Base-by-base conservation (phyloP, 257 asterid genomes). In the Echium plantagineum region DNA sequence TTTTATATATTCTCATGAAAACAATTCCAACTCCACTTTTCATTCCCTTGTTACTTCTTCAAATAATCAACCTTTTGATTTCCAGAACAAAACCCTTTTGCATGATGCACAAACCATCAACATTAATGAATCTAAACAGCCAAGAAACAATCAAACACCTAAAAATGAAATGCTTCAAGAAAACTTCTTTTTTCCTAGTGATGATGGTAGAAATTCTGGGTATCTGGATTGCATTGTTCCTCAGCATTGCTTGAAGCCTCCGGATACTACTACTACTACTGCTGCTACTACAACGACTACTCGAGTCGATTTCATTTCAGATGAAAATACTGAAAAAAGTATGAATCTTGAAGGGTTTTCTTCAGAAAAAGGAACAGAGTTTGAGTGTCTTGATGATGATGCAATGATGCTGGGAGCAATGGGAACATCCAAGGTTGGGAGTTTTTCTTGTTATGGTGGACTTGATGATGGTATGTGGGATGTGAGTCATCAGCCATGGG, bases 141-240 rank as follows among this genome's bases (percentile, higher is more conserved):
- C 21, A 1, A 24, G 59, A 9, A 3, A n/a, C 17, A 7, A 64
- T 5, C n/a, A 18, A 7, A 49, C 10, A 3, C 15, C 22, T 5
- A 74, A 69, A 66, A 64, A 75, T 17, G 48, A 77, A 64, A 58
- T 69, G 47, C 66, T 74, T 15, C 58, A 55, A 58, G 75, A 61
- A 22, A 72, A 68, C 24, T 58, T 72, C 30, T 82, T 83, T 55
- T 61, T 79, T 52, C 66, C 73, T 18, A 58, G 26, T 57, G 28
- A 56, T 35, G 81, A 70, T 42, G 13, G 10, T 51, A 57, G 70
- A 1, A 82, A 86, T 32, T 93, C 98, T 2, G 98, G 98, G 5
- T 93, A 89, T 63, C 71, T 93, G 72, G 96, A 84, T 56, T 82
- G 97, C 80, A 84, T 93, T 1, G 96, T 93, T 19, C 98, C 97